These are phyloP conservation scores for Symmetrospora coprosmae DNA, from an alignment of 768 basidiomycete species.

Conservation along the genomic window DNA sequence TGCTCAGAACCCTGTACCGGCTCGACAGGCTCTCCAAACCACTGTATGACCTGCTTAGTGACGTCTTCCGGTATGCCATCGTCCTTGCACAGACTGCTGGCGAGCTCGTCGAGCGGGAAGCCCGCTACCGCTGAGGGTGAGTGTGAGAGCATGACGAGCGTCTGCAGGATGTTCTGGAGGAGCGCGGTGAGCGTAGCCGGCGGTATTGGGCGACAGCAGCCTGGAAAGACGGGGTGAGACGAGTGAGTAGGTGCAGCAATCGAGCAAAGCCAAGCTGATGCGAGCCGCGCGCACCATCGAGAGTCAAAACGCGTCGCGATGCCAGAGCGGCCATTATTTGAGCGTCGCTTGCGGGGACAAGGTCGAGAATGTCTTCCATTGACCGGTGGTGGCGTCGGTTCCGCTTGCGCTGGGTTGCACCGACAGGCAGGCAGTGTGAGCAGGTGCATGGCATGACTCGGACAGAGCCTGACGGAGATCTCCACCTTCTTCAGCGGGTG, in stretches of 20 bases:
- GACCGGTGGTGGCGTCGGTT: too few species aligned
- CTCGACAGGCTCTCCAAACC: conserved; percentile 55
- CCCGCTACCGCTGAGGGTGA: conserved; percentile 44
- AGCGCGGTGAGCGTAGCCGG: background rate
- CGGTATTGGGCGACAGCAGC: background rate
- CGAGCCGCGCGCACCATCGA: conserved; percentile 1
- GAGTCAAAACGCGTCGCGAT: background rate
- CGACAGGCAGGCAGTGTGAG: too few species aligned
- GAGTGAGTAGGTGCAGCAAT: background rate
- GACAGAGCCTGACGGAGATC: too few species aligned
- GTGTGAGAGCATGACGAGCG: conserved; percentile 42
- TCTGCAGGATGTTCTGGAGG: conserved; percentile 12
- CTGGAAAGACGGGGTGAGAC: background rate
- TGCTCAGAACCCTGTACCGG: too few species aligned
- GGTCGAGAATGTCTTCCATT: conserved; percentile 42
- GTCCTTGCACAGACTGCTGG: conserved; percentile 3
- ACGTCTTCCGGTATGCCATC: conserved; percentile 48
- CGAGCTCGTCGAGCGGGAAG: conserved; percentile 41
- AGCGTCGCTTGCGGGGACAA: conserved; percentile 5
- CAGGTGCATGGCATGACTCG: too few species aligned
- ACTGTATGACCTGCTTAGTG: conserved; percentile 51
- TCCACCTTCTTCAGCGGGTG: too few species aligned
- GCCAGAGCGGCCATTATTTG: conserved; percentile 1
- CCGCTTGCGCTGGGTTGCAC: too few species aligned
- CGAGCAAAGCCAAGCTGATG: background rate